Percentiles rank a stretch among this genome's conserved stretches.
Evolutionary conservation across 2,329 filamentous ascomycete species (phyloP).

Genomic region (Aspergillus thermomutatus): DNA sequence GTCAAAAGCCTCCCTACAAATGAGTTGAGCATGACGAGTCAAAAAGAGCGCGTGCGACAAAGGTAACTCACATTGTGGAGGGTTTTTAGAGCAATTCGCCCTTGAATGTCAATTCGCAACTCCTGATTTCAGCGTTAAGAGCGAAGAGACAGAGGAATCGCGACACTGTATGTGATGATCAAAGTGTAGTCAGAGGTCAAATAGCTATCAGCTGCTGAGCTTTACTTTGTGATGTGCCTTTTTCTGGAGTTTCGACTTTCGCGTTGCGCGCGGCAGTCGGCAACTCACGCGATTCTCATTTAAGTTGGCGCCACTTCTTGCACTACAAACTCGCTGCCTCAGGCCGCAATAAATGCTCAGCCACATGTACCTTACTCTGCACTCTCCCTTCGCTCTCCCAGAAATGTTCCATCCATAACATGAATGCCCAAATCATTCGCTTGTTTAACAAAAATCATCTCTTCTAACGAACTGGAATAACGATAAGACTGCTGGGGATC

Average conservation of each 20-base stretch:
- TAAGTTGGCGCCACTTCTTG: neutral
- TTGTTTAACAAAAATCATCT: neutral
- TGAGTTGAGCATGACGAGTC: slow-evolving; percentile 7
- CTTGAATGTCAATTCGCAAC: neutral
- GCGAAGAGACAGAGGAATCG: neutral
- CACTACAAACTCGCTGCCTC: neutral
- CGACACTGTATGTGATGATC: neutral
- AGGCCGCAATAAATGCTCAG: neutral
- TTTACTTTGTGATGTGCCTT: slow-evolving; percentile 9
- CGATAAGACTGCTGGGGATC: neutral
- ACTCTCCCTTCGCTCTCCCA: neutral
- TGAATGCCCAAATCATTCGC: neutral
- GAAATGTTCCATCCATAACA: neutral
- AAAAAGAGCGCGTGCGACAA: neutral
- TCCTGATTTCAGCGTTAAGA: neutral
- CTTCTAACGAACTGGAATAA: neutral
- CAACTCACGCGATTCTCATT: neutral
- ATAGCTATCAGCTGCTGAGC: slow-evolving; percentile 7
- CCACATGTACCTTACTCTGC: neutral
- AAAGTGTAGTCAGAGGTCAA: neutral
- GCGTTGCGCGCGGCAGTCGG: slow-evolving; percentile 20
- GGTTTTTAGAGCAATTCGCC: slow-evolving; percentile 10
- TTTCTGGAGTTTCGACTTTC: slow-evolving; percentile 17
- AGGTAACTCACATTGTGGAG: slow-evolving; percentile 34
- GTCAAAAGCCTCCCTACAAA: slow-evolving; percentile 81